phyloP scores from a whole-genome alignment of 495 filamentous ascomycete species.

The Elasticomyces elasticus region DNA sequence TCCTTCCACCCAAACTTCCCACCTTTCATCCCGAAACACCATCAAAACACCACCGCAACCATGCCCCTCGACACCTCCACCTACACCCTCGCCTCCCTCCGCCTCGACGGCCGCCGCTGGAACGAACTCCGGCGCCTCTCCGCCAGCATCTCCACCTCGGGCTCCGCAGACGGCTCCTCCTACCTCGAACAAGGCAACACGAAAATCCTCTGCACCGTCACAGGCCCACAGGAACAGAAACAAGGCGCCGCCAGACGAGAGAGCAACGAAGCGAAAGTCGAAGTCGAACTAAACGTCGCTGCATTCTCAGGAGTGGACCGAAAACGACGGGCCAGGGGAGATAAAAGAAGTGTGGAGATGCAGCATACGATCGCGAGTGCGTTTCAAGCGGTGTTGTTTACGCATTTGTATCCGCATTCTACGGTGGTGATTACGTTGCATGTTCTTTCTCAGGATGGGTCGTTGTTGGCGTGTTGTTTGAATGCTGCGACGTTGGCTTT shows the following conservation, averaged over 20 bases:
- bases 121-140: slow-evolving; percentile 88
- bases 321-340: slow-evolving; percentile 58
- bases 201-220: slow-evolving; percentile 84
- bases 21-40: neutral
- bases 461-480: slow-evolving; percentile 75
- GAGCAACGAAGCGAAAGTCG: slow-evolving; percentile 43
- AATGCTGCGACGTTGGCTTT: slow-evolving; percentile 90
- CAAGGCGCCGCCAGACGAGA: slow-evolving; percentile 38
- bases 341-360: slow-evolving; percentile 80
- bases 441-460: slow-evolving; percentile 84
- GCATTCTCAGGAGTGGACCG: slow-evolving; percentile 83
- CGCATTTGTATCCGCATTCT: slow-evolving; percentile 79
- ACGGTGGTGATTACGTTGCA: slow-evolving; percentile 74
- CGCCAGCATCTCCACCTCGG: slow-evolving; percentile 83
- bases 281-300: slow-evolving; percentile 76
- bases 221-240: slow-evolving; percentile 64
- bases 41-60: neutral
- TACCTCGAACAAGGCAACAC: slow-evolving; percentile 96
- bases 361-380: slow-evolving; percentile 62
- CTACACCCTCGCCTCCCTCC: slow-evolving; percentile 75
- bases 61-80: slow-evolving; percentile 67
- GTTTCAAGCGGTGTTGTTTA: slow-evolving; percentile 65
- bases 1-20: neutral
- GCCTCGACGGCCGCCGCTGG: slow-evolving; percentile 91
- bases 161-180: slow-evolving; percentile 77